Base-by-base conservation (phyloP, 164 flowering plant species). In the grape (Vitis vinifera) region DNA sequence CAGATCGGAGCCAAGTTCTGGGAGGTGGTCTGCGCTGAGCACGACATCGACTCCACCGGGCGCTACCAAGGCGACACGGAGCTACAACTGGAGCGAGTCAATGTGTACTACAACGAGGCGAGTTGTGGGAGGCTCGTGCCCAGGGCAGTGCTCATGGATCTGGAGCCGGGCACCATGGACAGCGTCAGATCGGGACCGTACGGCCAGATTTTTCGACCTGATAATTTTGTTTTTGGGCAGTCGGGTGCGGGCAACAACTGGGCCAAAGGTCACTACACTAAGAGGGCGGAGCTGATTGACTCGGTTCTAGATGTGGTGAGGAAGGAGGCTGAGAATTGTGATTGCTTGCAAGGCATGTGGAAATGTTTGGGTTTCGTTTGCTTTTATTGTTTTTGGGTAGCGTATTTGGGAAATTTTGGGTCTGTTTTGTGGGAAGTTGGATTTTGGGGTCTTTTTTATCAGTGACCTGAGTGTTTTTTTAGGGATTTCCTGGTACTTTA, bases 121-220 rank as follows among this genome's bases (percentile, higher is more conserved):
- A 77, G 87, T 58, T 79, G 84, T 55, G 87, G 87, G 2, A 56
- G 84, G 13, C 80, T 79, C 62, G 87, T 84, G 31, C 85, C 87
- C 10, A 68, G 87, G 17, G 85, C 87, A 8, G 82, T 84, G 12
- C 76, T 84, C 51, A 84, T 84, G 87, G 87, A 84, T 71, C 76
- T 84, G 16, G 87, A 84, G 69, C 87, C 85, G 0, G 87, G 85
- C 1, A 84, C 87, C 6, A 84, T 84, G 87, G 87, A 84, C 66
- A 76, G 82, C 58, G 68, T 84, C 17, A 68, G 85, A 70, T 76
- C 82, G 62, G 82, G 87, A 0, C 83, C 85, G 12, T 81, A 81
- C 48, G 85, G 83, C 4, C 83, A 83, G 73, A 83, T 83, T 16
- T 83, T 80, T 70, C 15, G 82, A 48, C 83, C 86, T 11, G 86